Evolutionary conservation across 2,329 filamentous ascomycete genomes (phyloP), one percentile per base, ranked within the genome.

Genomic region (Curvularia lunata): DNA sequence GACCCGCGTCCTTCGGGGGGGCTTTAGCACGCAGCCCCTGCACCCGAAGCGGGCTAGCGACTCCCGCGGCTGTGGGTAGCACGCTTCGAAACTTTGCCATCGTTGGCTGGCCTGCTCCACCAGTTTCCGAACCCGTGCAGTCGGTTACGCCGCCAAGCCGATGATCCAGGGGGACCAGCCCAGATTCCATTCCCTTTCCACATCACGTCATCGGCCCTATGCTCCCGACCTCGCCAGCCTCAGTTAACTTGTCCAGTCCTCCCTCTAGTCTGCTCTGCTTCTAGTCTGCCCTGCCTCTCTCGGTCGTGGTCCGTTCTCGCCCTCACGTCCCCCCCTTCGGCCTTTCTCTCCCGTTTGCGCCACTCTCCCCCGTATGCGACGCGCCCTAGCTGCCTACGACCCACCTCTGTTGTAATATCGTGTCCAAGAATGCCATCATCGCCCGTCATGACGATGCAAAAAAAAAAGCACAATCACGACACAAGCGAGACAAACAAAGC

Each of bases 11-110:
- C 45, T 53, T 48, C 46, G 52, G 48, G 48, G 30, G 55, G 46
- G 49, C 30, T 21, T 9, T 28, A 12, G 21, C 30, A 27, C 57
- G 54, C 63, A 61, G 65, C 56, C 56, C 48, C 41, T 45, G 6
- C 4, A 38, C 64, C 65, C 42, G 49, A 65, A 66, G 28, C 54
- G 66, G 64, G 50, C 58, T 73, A 70, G 70, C 59, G 55, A 50
- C 62, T 65, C 69, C 71, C 71, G 65, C 60, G 52, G 53, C 68
- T 65, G 61, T 67, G 70, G 71, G 67, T 66, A 54, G 54, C 49
- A 53, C 64, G 41, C 56, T 64, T 63, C 64, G 54, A 53, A 66
- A 61, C 65, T 56, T 64, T 59, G 64, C 57, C 64, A 66, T 71
- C 69, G 67, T 66, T 70, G 66, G 64, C 62, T 64, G 62, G 68